Evolutionary conservation across 2,329 filamentous ascomycete genomes (phyloP), one percentile per base, ranked within the genome.

Genomic region (Colletotrichum destructivum): DNA sequence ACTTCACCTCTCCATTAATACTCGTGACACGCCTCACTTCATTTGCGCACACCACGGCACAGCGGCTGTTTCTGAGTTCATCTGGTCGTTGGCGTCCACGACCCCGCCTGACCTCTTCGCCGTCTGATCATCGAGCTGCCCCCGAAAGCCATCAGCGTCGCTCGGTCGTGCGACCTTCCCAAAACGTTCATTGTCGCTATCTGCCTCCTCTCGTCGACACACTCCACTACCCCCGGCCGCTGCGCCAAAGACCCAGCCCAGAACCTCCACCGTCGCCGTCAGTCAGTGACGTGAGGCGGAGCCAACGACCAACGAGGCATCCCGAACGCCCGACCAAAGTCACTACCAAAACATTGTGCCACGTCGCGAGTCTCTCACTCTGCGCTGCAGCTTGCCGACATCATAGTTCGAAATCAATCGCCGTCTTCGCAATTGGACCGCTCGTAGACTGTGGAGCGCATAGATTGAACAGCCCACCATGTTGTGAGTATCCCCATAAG

Each of bases 231-330:
- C 35, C 35, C 38, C 35, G 31, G 21, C 38, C 35, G 44, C 42
- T 42, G 21, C 35, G 35, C 40, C n/a, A 44, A 38, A 44, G 42
- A 26, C 61, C 49, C 31, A 64, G 38, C 61, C 49, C 31, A 64
- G 38, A 38, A 52, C 57, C 56, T 61, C 69, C 64, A 68, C 64
- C 26, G 51, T 57, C 44, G 44, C 57, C 46, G 56, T 47, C 63
- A 67, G 63, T 47, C 63, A 67, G 68, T 68, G 68, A 71, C 68
- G 64, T 71, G 64, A 68, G 64, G 64, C 69, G 64, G 64, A 69
- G 56, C 64, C 57, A 26, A 49, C 46, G 31, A 69, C 57, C 40
- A 64, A 63, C 51, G 44, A 47, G 8, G 44, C 26, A 31, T 71
- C 65, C 65, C 65, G 52, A 69, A 57, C 59, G 38, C 31, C 65